Conservation (phyloP, 2,329 filamentous ascomycete genomes). For the Colletotrichum lini region DNA sequence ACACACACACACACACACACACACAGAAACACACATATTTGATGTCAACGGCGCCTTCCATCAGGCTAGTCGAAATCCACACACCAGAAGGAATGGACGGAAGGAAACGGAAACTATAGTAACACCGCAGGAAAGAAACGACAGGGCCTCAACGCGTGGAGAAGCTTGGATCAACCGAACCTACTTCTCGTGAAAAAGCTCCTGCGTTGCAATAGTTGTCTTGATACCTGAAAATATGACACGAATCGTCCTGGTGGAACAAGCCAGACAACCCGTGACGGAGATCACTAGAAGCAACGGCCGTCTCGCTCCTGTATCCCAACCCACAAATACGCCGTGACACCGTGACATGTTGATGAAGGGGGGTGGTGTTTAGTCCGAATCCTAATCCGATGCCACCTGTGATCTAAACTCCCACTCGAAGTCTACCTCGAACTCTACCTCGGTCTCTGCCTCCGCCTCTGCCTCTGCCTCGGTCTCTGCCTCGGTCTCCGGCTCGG, state of each 20-base stretch:
- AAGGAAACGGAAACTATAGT: neutral
- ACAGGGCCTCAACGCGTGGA: neutral
- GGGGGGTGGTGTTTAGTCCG: constrained; percentile 20
- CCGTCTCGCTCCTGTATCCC: constrained; percentile 4
- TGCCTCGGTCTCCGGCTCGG: too few relatives aligned
- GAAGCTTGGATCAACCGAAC: neutral
- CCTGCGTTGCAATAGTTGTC: neutral
- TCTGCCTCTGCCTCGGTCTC: too few relatives aligned
- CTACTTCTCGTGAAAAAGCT: neutral
- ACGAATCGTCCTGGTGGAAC: constrained; percentile 10
- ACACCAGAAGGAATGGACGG: neutral
- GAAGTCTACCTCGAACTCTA: neutral
- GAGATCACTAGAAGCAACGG: neutral
- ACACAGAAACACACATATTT: too few relatives aligned
- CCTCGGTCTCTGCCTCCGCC: too few relatives aligned
- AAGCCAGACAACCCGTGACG: neutral
- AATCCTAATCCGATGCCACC: constrained; percentile 8
- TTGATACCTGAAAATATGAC: neutral
- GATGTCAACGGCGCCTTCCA: neutral
- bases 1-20: too few relatives aligned
- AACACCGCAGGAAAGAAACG: neutral
- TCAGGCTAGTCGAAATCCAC: too few relatives aligned
- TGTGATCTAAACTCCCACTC: constrained; percentile 13
- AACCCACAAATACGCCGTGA: constrained; percentile 22
- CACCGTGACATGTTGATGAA: constrained; percentile 31